phyloP scores from a whole-genome alignment of 805 yeast genomes.

The Zygoascus tannicola region DNA sequence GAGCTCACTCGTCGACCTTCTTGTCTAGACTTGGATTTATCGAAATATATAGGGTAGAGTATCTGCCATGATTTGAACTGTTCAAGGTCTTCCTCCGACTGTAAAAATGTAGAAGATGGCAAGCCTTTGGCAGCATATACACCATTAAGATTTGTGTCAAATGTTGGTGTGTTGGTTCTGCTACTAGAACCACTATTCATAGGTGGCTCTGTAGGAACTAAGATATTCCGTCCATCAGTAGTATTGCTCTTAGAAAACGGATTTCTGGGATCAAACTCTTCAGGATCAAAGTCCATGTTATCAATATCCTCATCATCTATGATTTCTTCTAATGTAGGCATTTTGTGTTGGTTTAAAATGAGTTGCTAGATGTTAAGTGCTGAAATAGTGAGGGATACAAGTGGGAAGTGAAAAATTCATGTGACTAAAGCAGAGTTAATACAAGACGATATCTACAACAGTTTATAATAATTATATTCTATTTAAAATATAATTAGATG shows the following conservation, averaged over 20 bases:
- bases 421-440: too few species aligned
- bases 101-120: constrained; percentile 25
- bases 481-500: too few species aligned
- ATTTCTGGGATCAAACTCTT: constrained; percentile 66
- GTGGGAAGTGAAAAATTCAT: too few species aligned
- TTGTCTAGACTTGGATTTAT: constrained; percentile 57
- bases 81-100: constrained; percentile 51
- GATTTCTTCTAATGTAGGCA: constrained; percentile 27
- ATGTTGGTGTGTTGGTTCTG: constrained; percentile 7
- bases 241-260: constrained; percentile 24
- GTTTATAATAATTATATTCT: too few species aligned
- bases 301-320: constrained; percentile 68
- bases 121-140: constrained; percentile 10
- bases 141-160: constrained; percentile 7
- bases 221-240: not conserved
- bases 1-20: constrained; percentile 76
- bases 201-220: constrained; percentile 1
- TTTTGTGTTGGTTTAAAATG: too few species aligned
- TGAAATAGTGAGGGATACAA: too few species aligned
- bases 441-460: too few species aligned
- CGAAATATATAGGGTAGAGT: constrained; percentile 90
- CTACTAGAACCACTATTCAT: constrained; percentile 10
- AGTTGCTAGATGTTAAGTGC: too few species aligned
- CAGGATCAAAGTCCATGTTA: constrained; percentile 86
- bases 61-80: constrained; percentile 57